These are phyloP conservation scores for Phaeotremella skinneri DNA, from an alignment of 768 basidiomycete genomes.

Conservation along the genomic window DNA sequence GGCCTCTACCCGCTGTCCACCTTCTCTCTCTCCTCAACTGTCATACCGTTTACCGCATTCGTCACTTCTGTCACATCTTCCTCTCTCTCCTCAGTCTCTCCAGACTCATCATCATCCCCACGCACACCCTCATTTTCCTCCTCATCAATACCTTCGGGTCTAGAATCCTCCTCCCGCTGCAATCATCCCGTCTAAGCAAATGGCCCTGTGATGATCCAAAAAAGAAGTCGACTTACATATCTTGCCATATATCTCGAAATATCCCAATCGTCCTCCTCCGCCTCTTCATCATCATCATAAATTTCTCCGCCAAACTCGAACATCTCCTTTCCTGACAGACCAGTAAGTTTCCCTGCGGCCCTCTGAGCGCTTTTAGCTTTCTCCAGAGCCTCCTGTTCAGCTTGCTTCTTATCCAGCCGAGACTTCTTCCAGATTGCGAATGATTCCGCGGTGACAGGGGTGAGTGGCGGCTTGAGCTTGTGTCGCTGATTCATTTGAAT, in stretches of 20 bases:
- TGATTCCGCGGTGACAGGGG: slow-evolving; percentile 85
- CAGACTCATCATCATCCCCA: slow-evolving; percentile 13
- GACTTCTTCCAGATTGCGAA: slow-evolving; percentile 96
- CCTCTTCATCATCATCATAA: slow-evolving; percentile 46
- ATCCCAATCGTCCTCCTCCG: slow-evolving; percentile 51
- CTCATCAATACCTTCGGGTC: slow-evolving; percentile 18
- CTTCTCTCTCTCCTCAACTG: slow-evolving; percentile 6
- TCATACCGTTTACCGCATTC: slow-evolving; percentile 11
- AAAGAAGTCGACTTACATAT: slow-evolving; percentile 37
- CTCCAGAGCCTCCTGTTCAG: slow-evolving; percentile 74
- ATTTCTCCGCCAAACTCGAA: slow-evolving; percentile 57
- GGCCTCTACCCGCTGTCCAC: not conserved
- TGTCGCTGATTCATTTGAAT: slow-evolving; percentile 64
- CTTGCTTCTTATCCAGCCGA: slow-evolving; percentile 88
- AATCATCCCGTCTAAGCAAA: slow-evolving; percentile 7
- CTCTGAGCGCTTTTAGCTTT: slow-evolving; percentile 78
- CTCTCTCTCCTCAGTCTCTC: slow-evolving; percentile 4
- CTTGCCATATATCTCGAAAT: slow-evolving; percentile 46
- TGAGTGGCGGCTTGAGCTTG: slow-evolving; percentile 70
- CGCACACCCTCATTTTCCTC: not conserved
- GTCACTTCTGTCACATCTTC: slow-evolving; percentile 5
- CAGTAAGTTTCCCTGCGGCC: slow-evolving; percentile 82
- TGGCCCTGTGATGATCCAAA: not conserved
- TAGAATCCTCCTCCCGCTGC: slow-evolving; percentile 38
- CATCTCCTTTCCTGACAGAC: slow-evolving; percentile 94